These are phyloP conservation scores for Panellus pusillus DNA, from an alignment of 768 basidiomycete genomes.

Conservation along the genomic window DNA sequence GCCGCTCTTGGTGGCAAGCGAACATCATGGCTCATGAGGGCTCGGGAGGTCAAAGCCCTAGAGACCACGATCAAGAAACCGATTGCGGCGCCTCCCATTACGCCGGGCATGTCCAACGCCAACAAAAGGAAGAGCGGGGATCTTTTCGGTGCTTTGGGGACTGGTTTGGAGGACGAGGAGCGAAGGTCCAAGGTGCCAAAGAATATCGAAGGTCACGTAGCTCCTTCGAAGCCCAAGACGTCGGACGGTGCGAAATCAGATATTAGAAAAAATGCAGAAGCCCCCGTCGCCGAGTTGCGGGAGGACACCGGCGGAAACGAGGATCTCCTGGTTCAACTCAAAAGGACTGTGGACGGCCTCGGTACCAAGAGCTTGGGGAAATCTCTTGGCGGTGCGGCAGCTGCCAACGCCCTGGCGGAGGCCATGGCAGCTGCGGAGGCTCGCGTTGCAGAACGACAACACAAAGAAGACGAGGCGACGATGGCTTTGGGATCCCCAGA, in stretches of 20 bases:
- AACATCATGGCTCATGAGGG: conserved; percentile 81
- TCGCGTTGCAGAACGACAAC: conserved; percentile 63
- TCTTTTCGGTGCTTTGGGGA: conserved; percentile 29
- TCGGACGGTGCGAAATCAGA: background rate
- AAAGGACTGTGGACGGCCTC: conserved; percentile 69
- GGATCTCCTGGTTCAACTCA: conserved; percentile 65
- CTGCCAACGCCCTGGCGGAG: conserved; percentile 62
- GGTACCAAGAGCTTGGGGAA: conserved; percentile 64
- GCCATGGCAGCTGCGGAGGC: conserved; percentile 69
- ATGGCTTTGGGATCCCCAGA: conserved; percentile 12
- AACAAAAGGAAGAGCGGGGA: conserved; percentile 72
- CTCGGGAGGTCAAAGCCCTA: conserved; percentile 68
- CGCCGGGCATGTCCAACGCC: conserved; percentile 24
- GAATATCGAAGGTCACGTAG: conserved; percentile 36
- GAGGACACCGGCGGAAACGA: conserved; percentile 31
- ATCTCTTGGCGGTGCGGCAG: conserved; percentile 58
- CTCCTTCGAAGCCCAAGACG: conserved; percentile 15
- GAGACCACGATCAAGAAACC: conserved; percentile 50
- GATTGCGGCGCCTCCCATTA: conserved; percentile 18
- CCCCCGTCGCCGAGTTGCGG: background rate
- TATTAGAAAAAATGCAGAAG: background rate
- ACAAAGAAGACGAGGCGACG: conserved; percentile 39
- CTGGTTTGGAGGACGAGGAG: conserved; percentile 38
- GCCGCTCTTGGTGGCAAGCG: conserved; percentile 54
- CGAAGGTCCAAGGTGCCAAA: conserved; percentile 53